These are phyloP conservation scores for Malassezia dermatis DNA, from an alignment of 1,284 basidiomycete species.

Conservation along the genomic window DNA sequence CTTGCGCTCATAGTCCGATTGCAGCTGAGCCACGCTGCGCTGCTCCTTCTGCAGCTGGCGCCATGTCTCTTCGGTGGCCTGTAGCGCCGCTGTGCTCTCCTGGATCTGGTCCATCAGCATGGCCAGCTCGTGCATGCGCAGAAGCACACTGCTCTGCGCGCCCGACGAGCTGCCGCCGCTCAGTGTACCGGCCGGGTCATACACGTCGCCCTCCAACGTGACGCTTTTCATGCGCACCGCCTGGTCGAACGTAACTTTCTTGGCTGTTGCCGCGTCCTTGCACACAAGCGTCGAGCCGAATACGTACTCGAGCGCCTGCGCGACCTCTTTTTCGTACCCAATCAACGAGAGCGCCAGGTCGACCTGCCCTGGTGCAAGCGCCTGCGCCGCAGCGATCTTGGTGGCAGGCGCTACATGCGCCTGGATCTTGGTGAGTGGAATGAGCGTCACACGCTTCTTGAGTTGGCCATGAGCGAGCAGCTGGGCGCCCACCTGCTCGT, in stretches of 20 bases:
- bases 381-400: constrained; percentile 67
- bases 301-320: constrained; percentile 81
- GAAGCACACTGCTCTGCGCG: constrained; percentile 60
- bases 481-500: constrained; percentile 76
- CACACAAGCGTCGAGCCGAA: constrained; percentile 90
- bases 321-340: constrained; percentile 72
- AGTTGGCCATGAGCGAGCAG: constrained; percentile 72
- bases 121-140: constrained; percentile 71
- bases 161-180: constrained; percentile 80
- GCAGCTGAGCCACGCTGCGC: constrained; percentile 59
- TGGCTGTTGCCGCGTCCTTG: constrained; percentile 76
- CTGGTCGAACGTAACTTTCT: constrained; percentile 74
- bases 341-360: constrained; percentile 76
- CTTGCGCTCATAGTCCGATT: constrained; percentile 59
- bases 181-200: constrained; percentile 88
- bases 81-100: constrained; percentile 55
- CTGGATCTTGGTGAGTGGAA: constrained; percentile 85
- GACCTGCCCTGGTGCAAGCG: constrained; percentile 67
- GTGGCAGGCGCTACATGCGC: constrained; percentile 59
- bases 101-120: constrained; percentile 58
- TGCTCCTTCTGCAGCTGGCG: constrained; percentile 52
- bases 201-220: constrained; percentile 87
- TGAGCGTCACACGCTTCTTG: constrained; percentile 81
- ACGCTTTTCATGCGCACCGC: constrained; percentile 69
- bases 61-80: constrained; percentile 33